Evolutionary conservation across 2,329 filamentous ascomycete species (phyloP).

Genomic region (Passalora sequoiae): DNA sequence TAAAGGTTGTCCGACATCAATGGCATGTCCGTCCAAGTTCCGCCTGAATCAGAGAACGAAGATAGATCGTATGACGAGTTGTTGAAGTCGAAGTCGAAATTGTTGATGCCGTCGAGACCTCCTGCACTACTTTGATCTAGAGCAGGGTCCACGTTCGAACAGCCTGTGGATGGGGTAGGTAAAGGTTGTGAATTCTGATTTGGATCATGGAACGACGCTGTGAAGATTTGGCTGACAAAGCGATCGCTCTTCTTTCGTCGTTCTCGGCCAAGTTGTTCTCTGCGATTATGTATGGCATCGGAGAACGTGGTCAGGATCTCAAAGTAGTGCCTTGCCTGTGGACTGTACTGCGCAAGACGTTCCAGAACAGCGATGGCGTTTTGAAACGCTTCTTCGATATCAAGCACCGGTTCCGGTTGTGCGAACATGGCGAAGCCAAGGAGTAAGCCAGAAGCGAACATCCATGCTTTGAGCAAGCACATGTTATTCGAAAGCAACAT

Average conservation of each 20-base stretch:
- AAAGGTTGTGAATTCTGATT: neutral
- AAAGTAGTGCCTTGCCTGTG: slow-evolving; percentile 54
- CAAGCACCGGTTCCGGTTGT: slow-evolving; percentile 42
- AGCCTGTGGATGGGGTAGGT: slow-evolving; percentile 1
- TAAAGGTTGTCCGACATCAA: slow-evolving; percentile 15
- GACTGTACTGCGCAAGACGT: slow-evolving; percentile 46
- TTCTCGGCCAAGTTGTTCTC: slow-evolving; percentile 17
- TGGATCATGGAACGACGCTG: slow-evolving; percentile 17
- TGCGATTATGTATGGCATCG: slow-evolving; percentile 17
- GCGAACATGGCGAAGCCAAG: slow-evolving; percentile 55
- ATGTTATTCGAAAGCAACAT: slow-evolving; percentile 48
- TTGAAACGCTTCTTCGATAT: slow-evolving; percentile 47
- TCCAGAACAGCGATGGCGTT: slow-evolving; percentile 49
- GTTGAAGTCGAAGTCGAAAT: slow-evolving; percentile 6
- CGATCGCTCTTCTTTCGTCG: slow-evolving; percentile 20
- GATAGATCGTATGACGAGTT: slow-evolving; percentile 4
- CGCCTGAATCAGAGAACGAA: neutral
- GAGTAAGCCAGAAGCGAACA: slow-evolving; percentile 55
- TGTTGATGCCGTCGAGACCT: neutral
- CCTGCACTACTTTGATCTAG: neutral
- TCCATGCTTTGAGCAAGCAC: slow-evolving; percentile 52
- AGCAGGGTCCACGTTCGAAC: slow-evolving; percentile 4
- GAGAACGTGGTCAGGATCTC: slow-evolving; percentile 45
- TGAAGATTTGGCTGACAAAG: slow-evolving; percentile 22
- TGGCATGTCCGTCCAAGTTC: slow-evolving; percentile 11